Conservation (phyloP, 1,284 basidiomycete genomes). For the Sanguinoderma infundibulare region DNA sequence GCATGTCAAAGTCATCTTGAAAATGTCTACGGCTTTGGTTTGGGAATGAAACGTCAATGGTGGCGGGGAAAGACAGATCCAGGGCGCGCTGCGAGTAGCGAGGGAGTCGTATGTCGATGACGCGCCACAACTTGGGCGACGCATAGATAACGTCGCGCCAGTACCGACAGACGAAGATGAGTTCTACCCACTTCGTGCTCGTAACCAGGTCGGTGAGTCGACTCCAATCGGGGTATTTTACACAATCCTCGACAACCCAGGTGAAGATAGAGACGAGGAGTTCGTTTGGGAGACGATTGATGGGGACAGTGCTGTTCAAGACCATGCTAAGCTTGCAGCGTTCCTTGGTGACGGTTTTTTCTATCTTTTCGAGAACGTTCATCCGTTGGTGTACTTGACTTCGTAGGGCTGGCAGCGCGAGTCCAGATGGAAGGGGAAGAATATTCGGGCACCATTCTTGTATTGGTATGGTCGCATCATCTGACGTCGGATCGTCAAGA, state of each 20-base stretch:
- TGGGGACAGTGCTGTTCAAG: not conserved
- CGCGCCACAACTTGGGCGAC: not conserved
- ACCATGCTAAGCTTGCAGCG: not conserved
- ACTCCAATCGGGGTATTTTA: not conserved
- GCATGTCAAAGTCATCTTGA: not conserved
- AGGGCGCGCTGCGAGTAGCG: not conserved
- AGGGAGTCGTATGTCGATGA: not conserved
- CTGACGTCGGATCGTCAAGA: not conserved
- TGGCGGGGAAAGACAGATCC: not conserved
- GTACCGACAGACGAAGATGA: not conserved
- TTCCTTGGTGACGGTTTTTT: not conserved
- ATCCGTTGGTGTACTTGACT: not conserved
- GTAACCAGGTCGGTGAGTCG: not conserved
- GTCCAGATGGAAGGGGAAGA: not conserved
- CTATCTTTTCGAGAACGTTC: not conserved
- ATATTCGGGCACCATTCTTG: not conserved
- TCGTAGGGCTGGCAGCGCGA: not conserved
- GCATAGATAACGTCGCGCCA: not conserved
- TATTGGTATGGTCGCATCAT: not conserved
- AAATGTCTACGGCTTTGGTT: too few relatives aligned
- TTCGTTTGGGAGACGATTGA: not conserved
- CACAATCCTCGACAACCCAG: not conserved
- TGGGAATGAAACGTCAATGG: not conserved
- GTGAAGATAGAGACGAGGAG: not conserved
- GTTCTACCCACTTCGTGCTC: not conserved